A percentile compares a stretch with the other conserved stretches of the same genome.
These are phyloP conservation scores for Phytopythium vexans DNA, from an alignment of 352 stramenopile genomes.

Conservation along the genomic window DNA sequence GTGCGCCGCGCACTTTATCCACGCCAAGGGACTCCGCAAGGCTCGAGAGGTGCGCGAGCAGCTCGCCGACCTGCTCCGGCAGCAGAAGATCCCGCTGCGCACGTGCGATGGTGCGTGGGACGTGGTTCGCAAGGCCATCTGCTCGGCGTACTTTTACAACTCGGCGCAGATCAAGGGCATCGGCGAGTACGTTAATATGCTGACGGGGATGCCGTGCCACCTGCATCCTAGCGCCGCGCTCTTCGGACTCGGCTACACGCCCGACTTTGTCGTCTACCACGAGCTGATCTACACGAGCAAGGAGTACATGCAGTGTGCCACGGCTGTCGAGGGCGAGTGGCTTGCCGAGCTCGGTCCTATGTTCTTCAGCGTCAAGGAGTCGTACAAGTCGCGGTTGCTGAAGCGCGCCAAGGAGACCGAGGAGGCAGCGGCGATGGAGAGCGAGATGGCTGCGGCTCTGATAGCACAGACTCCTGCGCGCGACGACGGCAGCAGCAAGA, in stretches of 20 bases:
- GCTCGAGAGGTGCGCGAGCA: conserved; percentile 93
- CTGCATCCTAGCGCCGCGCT: conserved; percentile 97
- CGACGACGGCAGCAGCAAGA: conserved; percentile 13
- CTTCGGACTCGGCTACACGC: conserved; percentile 98
- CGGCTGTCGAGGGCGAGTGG: conserved; percentile 99
- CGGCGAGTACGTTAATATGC: conserved; percentile 99
- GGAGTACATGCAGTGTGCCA: conserved; percentile 98
- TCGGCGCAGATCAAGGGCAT: conserved; percentile 98
- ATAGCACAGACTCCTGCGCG: conserved; percentile 12
- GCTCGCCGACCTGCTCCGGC: conserved; percentile 98
- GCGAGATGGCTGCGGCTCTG: conserved; percentile 64
- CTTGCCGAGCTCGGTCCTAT: conserved; percentile 98
- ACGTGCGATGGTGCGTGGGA: conserved; percentile 95
- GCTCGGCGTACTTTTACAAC: conserved; percentile 99
- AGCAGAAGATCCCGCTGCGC: conserved; percentile 90
- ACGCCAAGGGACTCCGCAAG: conserved; percentile 93
- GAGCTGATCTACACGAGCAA: conserved; percentile 99
- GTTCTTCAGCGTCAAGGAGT: conserved; percentile 99
- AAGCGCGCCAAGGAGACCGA: conserved; percentile 87
- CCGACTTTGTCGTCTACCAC: conserved; percentile 99
- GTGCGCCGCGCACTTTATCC: conserved; percentile 96
- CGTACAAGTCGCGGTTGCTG: conserved; percentile 90
- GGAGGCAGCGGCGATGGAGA: conserved; percentile 75
- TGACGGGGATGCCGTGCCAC: conserved; percentile 96
- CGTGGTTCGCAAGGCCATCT: conserved; percentile 98